A percentile compares a stretch with the other conserved stretches of the same genome.
These are phyloP conservation scores for Penicillium sp. DNA, from an alignment of 2,329 filamentous ascomycete species.

Conservation along the genomic window DNA sequence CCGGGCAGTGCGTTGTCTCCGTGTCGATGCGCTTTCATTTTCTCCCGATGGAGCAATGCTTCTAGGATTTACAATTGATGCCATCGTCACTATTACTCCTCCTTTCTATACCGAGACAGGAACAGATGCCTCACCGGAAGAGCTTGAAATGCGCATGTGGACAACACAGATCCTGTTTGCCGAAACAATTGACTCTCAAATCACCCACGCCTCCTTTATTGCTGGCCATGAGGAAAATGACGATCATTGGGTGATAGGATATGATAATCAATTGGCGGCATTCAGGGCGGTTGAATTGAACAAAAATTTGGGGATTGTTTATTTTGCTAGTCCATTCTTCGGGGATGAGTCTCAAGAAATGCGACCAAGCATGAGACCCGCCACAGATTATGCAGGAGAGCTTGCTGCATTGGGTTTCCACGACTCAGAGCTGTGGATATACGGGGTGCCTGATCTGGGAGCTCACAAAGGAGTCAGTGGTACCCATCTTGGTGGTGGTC, in stretches of 20 bases:
- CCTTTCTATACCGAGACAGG: conserved; percentile 68
- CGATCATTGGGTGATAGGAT: conserved; percentile 73
- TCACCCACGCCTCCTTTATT: conserved; percentile 72
- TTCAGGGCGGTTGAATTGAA: conserved; percentile 75
- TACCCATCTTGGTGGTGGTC: conserved; percentile 16
- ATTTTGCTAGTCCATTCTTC: conserved; percentile 69
- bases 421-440: conserved; percentile 72
- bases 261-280: conserved; percentile 72
- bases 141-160: conserved; percentile 73
- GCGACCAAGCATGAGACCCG: conserved; percentile 66
- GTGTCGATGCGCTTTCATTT: conserved; percentile 71
- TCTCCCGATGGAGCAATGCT: conserved; percentile 76
- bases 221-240: conserved; percentile 54
- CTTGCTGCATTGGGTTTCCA: conserved; percentile 72
- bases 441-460: conserved; percentile 65
- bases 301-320: conserved; percentile 73
- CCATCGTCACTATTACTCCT: conserved; percentile 73
- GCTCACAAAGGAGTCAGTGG: conserved; percentile 8
- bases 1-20: conserved; percentile 74
- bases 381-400: conserved; percentile 67
- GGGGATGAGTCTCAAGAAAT: conserved; percentile 54
- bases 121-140: conserved; percentile 51
- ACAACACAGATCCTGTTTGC: conserved; percentile 83
- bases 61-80: conserved; percentile 70
- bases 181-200: conserved; percentile 66